Conservation (phyloP, 2,329 filamentous ascomycete species). For the Aschersonia sp. region DNA sequence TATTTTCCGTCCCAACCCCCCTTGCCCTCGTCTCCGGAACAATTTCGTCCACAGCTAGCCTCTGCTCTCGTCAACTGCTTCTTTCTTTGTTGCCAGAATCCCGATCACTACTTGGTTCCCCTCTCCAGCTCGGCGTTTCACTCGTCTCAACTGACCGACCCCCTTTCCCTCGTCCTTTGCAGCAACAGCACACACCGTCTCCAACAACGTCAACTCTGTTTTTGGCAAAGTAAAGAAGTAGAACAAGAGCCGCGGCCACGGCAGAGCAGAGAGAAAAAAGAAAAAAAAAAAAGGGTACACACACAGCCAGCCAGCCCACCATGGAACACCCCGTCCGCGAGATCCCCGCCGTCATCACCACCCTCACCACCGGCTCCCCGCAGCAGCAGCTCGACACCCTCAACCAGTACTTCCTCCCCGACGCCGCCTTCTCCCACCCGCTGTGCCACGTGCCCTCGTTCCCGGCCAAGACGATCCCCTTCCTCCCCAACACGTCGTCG, state of each 20-base stretch:
- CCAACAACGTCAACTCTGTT: too few species aligned
- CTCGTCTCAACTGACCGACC: too few species aligned
- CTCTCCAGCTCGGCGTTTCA: too few species aligned
- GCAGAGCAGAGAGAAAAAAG: background rate
- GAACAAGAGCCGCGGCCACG: background rate
- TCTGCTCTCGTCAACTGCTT: too few species aligned
- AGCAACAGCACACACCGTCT: too few species aligned
- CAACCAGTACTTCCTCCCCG: conserved; percentile 55
- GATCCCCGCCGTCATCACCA: conserved; percentile 49
- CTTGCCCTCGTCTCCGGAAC: too few species aligned
- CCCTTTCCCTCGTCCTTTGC: too few species aligned
- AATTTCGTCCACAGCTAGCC: too few species aligned
- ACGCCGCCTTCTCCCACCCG: conserved; percentile 64
- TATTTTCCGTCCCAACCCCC: too few species aligned
- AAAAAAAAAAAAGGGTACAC: background rate
- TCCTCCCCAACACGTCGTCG: conserved; percentile 37
- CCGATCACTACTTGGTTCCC: too few species aligned
- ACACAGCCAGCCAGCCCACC: background rate
- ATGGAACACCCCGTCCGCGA: conserved; percentile 27
- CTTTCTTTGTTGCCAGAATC: too few species aligned
- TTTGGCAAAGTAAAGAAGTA: too few species aligned
- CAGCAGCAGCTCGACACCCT: conserved; percentile 50
- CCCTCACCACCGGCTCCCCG: conserved; percentile 52
- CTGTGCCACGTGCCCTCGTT: conserved; percentile 56
- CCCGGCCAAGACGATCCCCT: conserved; percentile 22